Percentiles rank a stretch among this genome's conserved stretches.
These are phyloP conservation scores for Scedosporium aurantiacum DNA, from an alignment of 2,329 filamentous ascomycete genomes.

Conservation along the genomic window DNA sequence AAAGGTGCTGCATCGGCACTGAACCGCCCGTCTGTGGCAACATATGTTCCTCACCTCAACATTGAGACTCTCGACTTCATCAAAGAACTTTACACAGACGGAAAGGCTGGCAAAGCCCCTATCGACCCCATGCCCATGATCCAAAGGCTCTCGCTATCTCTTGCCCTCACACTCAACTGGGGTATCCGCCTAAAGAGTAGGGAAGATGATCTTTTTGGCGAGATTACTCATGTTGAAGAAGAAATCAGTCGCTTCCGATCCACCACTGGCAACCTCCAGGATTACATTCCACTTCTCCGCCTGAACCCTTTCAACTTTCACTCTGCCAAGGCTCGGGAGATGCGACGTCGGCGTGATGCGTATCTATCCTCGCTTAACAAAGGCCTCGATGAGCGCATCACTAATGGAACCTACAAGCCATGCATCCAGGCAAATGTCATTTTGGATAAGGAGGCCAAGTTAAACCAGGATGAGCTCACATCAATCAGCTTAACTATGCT, in stretches of 20 bases:
- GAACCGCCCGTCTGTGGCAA: constrained; percentile 52
- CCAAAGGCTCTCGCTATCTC: constrained; percentile 20
- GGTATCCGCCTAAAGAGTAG: constrained; percentile 47
- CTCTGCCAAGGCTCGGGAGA: constrained; percentile 45
- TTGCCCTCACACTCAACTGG: constrained; percentile 51
- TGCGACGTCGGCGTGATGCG: constrained; percentile 47
- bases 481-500: constrained; percentile 60
- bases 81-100: constrained; percentile 38
- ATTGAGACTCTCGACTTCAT: constrained; percentile 53
- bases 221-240: constrained; percentile 53
- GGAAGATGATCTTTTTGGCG: constrained; percentile 48
- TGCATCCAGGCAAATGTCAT: constrained; percentile 61
- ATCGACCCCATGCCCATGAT: no score
- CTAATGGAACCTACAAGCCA: constrained; percentile 46
- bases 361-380: constrained; percentile 47
- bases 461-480: constrained; percentile 51
- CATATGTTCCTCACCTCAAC: constrained; percentile 51
- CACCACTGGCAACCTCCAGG: constrained; percentile 50
- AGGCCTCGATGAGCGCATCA: constrained; percentile 49
- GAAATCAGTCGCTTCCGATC: constrained; percentile 47
- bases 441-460: constrained; percentile 48
- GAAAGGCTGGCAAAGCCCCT: constrained; percentile 32
- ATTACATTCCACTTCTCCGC: constrained; percentile 48
- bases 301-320: constrained; percentile 52
- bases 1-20: constrained; percentile 56